Conservation (phyloP, 164 flowering plant genomes). For the Stephania yunnanensis region DNA sequence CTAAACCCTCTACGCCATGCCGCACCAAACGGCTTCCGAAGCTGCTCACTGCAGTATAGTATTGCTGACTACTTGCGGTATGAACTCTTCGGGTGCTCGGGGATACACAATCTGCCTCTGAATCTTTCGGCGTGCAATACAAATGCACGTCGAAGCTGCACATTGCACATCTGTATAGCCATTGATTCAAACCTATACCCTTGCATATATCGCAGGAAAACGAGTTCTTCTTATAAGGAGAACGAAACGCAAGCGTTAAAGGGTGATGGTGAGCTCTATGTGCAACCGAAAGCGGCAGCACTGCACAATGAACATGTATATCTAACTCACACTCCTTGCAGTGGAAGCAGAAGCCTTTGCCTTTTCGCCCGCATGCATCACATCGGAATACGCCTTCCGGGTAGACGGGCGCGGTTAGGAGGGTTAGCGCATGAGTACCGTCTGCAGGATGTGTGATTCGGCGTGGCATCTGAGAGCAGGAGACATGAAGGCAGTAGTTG, state of each 20-base stretch:
- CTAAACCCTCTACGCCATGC: too few relatives aligned
- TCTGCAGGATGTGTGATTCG: background rate
- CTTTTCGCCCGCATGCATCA: background rate
- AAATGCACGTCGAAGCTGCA: background rate
- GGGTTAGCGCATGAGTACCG: background rate
- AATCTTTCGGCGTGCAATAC: background rate
- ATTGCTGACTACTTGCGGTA: background rate
- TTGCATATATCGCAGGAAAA: background rate
- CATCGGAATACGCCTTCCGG: background rate
- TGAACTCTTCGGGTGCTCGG: background rate
- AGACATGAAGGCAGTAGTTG: background rate
- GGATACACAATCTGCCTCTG: background rate
- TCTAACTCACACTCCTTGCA: background rate
- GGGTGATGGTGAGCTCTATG: background rate
- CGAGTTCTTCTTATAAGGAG: background rate
- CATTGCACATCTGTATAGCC: background rate
- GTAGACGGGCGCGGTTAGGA: background rate
- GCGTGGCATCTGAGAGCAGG: background rate
- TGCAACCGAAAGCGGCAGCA: background rate
- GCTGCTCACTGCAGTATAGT: background rate
- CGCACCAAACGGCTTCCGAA: background rate
- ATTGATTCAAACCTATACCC: background rate
- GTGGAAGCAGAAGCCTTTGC: background rate
- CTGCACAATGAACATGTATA: background rate
- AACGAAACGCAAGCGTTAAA: background rate